Conservation (phyloP, 306 rosid species). For the Cyamopsis tetragonoloba region DNA sequence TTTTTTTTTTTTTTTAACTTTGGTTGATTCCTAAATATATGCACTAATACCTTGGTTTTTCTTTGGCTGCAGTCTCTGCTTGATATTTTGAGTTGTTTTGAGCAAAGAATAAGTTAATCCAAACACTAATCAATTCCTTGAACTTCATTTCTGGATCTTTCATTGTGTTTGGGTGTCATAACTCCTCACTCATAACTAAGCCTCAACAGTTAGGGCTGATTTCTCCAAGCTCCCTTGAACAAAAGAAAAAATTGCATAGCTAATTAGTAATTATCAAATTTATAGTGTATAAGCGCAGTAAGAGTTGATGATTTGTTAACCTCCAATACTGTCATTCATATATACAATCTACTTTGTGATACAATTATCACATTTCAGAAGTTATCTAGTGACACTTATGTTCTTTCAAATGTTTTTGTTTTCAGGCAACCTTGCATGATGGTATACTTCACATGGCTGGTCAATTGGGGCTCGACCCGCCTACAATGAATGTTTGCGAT, state of each 20-base stretch:
- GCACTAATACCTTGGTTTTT: background rate
- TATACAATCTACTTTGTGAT: background rate
- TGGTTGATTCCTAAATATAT: background rate
- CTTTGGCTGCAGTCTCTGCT: background rate
- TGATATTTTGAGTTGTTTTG: background rate
- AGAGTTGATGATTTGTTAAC: background rate
- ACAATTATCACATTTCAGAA: constrained; percentile 13
- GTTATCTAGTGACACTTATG: background rate
- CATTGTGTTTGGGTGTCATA: background rate
- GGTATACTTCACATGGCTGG: constrained; percentile 97
- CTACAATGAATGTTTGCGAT: constrained; percentile 74
- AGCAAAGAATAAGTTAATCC: background rate
- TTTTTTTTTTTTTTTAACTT: background rate
- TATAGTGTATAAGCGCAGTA: background rate
- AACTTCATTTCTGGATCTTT: background rate
- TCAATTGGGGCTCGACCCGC: constrained; percentile 90
- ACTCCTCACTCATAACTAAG: too few species aligned
- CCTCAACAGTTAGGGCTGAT: background rate
- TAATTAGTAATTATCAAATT: background rate
- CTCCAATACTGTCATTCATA: background rate
- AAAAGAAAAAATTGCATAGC: background rate
- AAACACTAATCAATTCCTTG: background rate
- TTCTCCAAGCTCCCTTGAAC: background rate
- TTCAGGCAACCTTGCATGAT: constrained; percentile 85
- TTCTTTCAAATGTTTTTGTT: constrained; percentile 22